Evolutionary conservation across 352 stramenopile species (phyloP).

Genomic region (Globisporangium recalcitrans): DNA sequence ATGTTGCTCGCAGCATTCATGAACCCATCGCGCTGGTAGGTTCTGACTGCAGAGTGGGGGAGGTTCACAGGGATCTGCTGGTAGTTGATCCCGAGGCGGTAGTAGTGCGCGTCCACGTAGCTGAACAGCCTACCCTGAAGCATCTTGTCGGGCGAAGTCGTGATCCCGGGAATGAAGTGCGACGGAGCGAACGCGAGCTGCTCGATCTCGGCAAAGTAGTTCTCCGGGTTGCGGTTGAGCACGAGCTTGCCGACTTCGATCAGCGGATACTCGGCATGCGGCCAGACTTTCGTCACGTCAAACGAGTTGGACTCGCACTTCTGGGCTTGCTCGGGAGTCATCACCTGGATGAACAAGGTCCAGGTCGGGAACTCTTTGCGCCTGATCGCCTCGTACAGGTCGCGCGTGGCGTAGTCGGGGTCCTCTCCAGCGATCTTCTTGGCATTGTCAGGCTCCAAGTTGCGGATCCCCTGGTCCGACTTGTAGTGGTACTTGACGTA

Average conservation of each 20-base stretch:
- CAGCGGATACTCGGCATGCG: slow-evolving; percentile 81
- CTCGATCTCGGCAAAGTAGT: slow-evolving; percentile 93
- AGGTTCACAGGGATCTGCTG: slow-evolving; percentile 87
- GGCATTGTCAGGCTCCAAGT: slow-evolving; percentile 77
- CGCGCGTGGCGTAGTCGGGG: slow-evolving; percentile 86
- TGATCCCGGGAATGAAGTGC: slow-evolving; percentile 88
- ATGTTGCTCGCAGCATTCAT: slow-evolving; percentile 78
- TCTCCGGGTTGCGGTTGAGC: slow-evolving; percentile 89
- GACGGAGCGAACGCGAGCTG: slow-evolving; percentile 88
- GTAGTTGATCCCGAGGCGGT: slow-evolving; percentile 88
- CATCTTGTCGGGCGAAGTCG: slow-evolving; percentile 84
- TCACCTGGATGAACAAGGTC: slow-evolving; percentile 91
- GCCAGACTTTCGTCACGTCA: slow-evolving; percentile 92
- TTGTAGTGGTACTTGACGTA: slow-evolving; percentile 95
- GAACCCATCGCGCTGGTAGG: slow-evolving; percentile 81
- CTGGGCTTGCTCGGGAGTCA: slow-evolving; percentile 72
- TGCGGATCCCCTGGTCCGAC: slow-evolving; percentile 87
- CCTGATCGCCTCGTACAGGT: slow-evolving; percentile 89
- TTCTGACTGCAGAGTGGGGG: slow-evolving; percentile 56
- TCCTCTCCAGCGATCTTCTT: slow-evolving; percentile 58
- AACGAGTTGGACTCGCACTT: slow-evolving; percentile 80
- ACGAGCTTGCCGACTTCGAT: slow-evolving; percentile 83
- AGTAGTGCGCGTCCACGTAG: slow-evolving; percentile 83
- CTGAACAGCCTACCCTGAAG: slow-evolving; percentile 85
- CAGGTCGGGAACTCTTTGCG: slow-evolving; percentile 77